Conservation (phyloP, 768 basidiomycete genomes). For the Cubamyces lactineus region DNA sequence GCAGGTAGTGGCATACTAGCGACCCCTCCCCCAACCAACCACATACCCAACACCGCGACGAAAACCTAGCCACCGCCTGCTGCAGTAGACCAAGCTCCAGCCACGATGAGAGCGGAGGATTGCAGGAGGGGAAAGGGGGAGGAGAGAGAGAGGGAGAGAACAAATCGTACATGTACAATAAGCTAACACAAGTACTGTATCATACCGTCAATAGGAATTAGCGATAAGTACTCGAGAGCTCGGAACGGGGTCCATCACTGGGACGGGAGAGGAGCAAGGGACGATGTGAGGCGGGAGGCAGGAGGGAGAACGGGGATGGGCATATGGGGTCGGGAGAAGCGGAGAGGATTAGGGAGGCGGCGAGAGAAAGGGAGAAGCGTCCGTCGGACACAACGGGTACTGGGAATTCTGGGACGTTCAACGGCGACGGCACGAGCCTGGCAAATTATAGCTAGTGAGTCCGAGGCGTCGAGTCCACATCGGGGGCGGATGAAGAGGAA, state of each 20-base stretch:
- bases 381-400: too few relatives aligned
- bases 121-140: too few relatives aligned
- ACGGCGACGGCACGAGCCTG: conserved; percentile 4
- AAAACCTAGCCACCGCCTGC: too few relatives aligned
- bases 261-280: not conserved
- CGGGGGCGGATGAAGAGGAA: not conserved
- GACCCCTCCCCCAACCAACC: too few relatives aligned
- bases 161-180: conserved; percentile 1
- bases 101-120: too few relatives aligned
- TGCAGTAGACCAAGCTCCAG: too few relatives aligned
- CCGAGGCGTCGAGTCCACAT: conserved; percentile 11
- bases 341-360: not conserved
- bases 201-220: not conserved
- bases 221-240: not conserved
- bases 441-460: conserved; percentile 21
- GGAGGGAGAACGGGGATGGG: not conserved
- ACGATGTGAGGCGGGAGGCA: not conserved
- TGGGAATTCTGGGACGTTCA: too few relatives aligned
- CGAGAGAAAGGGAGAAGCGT: not conserved
- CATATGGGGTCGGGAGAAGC: too few relatives aligned
- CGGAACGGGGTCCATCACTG: not conserved
- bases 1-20: too few relatives aligned
- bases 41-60: too few relatives aligned
- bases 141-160: not conserved
- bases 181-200: too few relatives aligned